phyloP scores from a whole-genome alignment of 257 asterid genomes.

The Petrea volubilis region DNA sequence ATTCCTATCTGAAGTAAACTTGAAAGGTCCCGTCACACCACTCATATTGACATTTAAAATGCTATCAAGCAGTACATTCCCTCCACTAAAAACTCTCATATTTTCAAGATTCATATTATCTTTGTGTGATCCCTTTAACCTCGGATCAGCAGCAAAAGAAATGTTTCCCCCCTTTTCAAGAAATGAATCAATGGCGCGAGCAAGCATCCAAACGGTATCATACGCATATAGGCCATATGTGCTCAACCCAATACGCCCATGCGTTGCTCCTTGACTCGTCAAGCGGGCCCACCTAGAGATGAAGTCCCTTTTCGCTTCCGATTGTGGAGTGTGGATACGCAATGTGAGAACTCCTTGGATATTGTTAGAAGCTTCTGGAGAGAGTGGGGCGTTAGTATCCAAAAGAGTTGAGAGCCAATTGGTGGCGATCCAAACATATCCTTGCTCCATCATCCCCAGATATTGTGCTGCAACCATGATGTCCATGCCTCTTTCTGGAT shows the following conservation, averaged over 20 bases:
- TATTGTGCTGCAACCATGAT: constrained; percentile 41
- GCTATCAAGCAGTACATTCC: constrained; percentile 33
- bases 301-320: constrained; percentile 37
- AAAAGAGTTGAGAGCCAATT: constrained; percentile 59
- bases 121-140: constrained; percentile 16
- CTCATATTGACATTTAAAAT: constrained; percentile 48
- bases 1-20: constrained; percentile 43
- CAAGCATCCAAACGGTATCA: constrained; percentile 69
- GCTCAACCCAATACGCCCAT: constrained; percentile 31
- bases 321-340: constrained; percentile 43
- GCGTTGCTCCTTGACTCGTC: constrained; percentile 14
- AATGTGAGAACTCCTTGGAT: constrained; percentile 58
- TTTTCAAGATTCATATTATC: constrained; percentile 34
- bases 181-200: constrained; percentile 56
- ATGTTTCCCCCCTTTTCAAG: constrained; percentile 38
- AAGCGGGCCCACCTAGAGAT: constrained; percentile 46
- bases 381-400: constrained; percentile 30
- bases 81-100: constrained; percentile 53
- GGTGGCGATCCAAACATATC: constrained; percentile 69
- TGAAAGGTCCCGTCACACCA: constrained; percentile 55
- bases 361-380: constrained; percentile 14
- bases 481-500: constrained; percentile 40
- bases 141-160: constrained; percentile 48
- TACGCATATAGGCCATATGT: constrained; percentile 55
- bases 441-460: constrained; percentile 53